phyloP scores from a whole-genome alignment of 2,329 filamentous ascomycete genomes.

The Dactylellina sp. region DNA sequence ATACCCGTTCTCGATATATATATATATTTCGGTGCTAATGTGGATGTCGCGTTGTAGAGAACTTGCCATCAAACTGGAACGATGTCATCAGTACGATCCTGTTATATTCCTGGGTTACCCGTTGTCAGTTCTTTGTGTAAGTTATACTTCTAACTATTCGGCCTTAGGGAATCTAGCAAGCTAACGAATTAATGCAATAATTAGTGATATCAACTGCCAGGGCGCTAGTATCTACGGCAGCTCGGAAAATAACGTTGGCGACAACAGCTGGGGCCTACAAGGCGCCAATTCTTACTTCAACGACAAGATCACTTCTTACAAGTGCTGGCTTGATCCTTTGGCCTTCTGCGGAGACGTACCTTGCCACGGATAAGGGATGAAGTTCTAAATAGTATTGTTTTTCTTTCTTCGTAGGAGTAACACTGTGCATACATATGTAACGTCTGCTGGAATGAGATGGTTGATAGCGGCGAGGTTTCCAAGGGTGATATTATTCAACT shows the following conservation, averaged over 20 bases:
- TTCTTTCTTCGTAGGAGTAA: too few relatives aligned
- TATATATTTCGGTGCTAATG: neutral
- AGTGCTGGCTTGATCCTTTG: conserved; percentile 36
- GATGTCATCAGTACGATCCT: conserved; percentile 27
- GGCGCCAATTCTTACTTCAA: conserved; percentile 12
- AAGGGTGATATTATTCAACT: too few relatives aligned
- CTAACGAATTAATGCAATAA: neutral
- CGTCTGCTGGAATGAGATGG: too few relatives aligned
- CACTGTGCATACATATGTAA: too few relatives aligned
- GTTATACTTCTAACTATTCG: neutral
- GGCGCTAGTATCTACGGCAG: conserved; percentile 29
- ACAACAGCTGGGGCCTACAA: conserved; percentile 21
- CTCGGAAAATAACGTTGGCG: conserved; percentile 21
- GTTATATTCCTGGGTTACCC: conserved; percentile 7
- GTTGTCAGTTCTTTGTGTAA: conserved; percentile 27
- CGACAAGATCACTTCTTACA: conserved; percentile 33
- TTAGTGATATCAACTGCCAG: conserved; percentile 21
- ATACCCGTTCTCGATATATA: neutral
- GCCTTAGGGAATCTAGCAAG: too few relatives aligned
- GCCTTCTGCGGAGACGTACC: conserved; percentile 11
- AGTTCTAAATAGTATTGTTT: too few relatives aligned
- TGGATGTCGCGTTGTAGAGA: neutral
- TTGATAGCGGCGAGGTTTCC: too few relatives aligned
- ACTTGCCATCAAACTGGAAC: conserved; percentile 24
- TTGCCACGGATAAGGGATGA: conserved; percentile 1